These are phyloP conservation scores for Xanthoconium purpureum DNA, from an alignment of 768 basidiomycete genomes.

Conservation along the genomic window DNA sequence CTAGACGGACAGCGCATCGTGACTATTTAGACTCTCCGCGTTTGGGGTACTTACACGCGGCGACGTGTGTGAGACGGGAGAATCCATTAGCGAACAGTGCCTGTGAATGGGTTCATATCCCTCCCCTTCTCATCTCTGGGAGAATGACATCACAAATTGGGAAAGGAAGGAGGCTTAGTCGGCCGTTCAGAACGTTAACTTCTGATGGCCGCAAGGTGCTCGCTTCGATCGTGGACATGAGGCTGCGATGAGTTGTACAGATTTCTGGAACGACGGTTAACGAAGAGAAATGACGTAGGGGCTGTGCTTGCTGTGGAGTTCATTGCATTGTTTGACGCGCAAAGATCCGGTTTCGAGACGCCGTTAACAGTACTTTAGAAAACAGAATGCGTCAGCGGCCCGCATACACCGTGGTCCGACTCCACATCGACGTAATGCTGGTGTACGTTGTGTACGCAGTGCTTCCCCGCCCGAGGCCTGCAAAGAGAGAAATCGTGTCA, in stretches of 20 bases:
- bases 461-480: too few relatives aligned
- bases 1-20: not conserved
- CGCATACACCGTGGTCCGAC: not conserved
- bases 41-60: slow-evolving; percentile 4
- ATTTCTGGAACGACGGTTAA: slow-evolving; percentile 3
- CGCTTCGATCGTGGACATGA: slow-evolving; percentile 14
- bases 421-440: too few relatives aligned
- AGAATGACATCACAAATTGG: slow-evolving; percentile 1
- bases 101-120: slow-evolving; percentile 15
- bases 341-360: not conserved
- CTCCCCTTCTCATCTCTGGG: slow-evolving; percentile 2
- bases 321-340: not conserved
- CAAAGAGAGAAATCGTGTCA: too few relatives aligned
- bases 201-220: not conserved
- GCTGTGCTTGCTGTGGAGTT: slow-evolving; percentile 9
- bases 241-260: slow-evolving; percentile 6
- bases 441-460: too few relatives aligned
- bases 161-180: not conserved
- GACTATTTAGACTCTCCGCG: slow-evolving; percentile 7
- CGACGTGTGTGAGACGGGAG: slow-evolving; percentile 12
- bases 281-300: not conserved
- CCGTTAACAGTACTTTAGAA: not conserved
- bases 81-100: slow-evolving; percentile 22
- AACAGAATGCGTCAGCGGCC: not conserved
- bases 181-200: not conserved